Evolutionary conservation across 345 rosid genomes (phyloP).

Genomic region (Aquilaria yunnanensis): DNA sequence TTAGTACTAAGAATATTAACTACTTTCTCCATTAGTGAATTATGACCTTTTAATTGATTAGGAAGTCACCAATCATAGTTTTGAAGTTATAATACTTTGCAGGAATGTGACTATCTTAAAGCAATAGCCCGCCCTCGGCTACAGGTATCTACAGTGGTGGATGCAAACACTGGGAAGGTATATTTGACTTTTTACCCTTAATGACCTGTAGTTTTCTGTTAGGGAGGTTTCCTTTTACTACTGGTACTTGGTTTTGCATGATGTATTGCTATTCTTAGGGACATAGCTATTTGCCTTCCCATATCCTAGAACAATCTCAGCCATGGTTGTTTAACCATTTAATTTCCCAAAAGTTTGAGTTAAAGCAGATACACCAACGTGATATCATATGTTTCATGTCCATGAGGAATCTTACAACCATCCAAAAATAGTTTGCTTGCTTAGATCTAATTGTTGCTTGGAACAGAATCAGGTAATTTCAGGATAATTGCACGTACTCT

Average conservation of each 20-base stretch:
- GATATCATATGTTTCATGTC: no score
- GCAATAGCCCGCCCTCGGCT: conserved; percentile 82
- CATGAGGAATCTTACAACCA: no score
- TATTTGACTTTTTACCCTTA: conserved; percentile 5
- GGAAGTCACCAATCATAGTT: not conserved
- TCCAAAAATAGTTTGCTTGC: no score
- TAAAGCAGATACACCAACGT: no score
- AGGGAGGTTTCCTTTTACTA: not conserved
- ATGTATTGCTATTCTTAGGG: no score
- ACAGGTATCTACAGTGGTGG: conserved; percentile 80
- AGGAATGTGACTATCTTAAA: conserved; percentile 95
- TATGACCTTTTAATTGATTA: not conserved
- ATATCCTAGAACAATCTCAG: no score
- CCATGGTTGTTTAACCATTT: no score
- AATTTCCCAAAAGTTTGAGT: no score
- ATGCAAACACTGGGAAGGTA: conserved; percentile 90
- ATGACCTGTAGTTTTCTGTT: conserved; percentile 1
- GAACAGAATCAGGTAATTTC: no score
- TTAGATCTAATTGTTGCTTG: no score
- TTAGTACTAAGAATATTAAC: not conserved
- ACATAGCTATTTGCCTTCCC: no score
- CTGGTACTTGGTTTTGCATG: not conserved
- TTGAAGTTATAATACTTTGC: conserved; percentile 14
- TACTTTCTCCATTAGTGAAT: not conserved
- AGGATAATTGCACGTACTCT: no score